Conservation (phyloP, 2,329 filamentous ascomycete species). For the Colletotrichum nymphaeae region DNA sequence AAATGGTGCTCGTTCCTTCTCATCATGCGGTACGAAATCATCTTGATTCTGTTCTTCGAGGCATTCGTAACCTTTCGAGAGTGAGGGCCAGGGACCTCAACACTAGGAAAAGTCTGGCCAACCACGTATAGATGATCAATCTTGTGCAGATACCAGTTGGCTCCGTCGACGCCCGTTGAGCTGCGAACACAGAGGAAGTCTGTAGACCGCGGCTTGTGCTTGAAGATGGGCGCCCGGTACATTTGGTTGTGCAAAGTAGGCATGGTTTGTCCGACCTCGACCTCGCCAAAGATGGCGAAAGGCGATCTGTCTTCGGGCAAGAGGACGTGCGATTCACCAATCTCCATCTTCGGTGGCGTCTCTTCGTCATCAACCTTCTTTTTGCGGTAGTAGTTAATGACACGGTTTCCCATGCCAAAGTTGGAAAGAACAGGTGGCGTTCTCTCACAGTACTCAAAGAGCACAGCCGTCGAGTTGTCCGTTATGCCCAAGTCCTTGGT, state of each 20-base stretch:
- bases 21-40: constrained; percentile 92
- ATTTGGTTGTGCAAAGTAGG: constrained; percentile 94
- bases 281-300: constrained; percentile 93
- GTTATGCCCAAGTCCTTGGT: constrained; percentile 87
- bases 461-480: constrained; percentile 87
- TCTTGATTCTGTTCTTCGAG: constrained; percentile 96
- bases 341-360: constrained; percentile 80
- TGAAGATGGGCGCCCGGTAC: constrained; percentile 94
- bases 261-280: constrained; percentile 90
- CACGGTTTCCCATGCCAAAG: constrained; percentile 95
- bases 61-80: constrained; percentile 95
- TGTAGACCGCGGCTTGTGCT: constrained; percentile 79
- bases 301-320: constrained; percentile 95
- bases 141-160: constrained; percentile 84
- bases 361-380: constrained; percentile 79
- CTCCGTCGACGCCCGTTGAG: constrained; percentile 81
- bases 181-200: constrained; percentile 91
- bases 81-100: constrained; percentile 93
- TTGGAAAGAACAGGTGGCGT: constrained; percentile 92
- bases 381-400: constrained; percentile 97
- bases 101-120: constrained; percentile 91
- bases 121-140: constrained; percentile 93
- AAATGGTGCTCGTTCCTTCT: constrained; percentile 77
- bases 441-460: constrained; percentile 97
- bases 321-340: constrained; percentile 90